A percentile compares a stretch with the other conserved stretches of the same genome.
Evolutionary conservation across 2,329 filamentous ascomycete genomes (phyloP).

Genomic region (Xylaria sp.): DNA sequence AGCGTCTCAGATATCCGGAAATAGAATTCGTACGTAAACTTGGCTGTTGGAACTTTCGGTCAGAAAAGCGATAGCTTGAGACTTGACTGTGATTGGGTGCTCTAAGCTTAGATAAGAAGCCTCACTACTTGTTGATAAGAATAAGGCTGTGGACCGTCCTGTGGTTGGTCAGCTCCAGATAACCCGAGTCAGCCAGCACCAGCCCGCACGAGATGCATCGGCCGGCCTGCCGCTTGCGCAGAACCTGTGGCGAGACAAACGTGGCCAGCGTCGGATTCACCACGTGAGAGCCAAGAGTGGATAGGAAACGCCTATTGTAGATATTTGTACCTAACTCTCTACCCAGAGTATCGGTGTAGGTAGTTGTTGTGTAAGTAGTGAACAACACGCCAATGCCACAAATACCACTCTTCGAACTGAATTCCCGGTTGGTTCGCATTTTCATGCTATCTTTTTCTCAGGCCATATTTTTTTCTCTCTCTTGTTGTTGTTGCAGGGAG

Average conservation of each 20-base stretch:
- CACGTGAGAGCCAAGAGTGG: slow-evolving; percentile 36
- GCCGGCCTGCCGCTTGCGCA: slow-evolving; percentile 23
- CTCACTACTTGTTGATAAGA: neutral
- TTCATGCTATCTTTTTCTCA: neutral
- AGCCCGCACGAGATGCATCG: slow-evolving; percentile 14
- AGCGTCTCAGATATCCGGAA: slow-evolving; percentile 29
- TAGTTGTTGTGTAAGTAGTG: neutral
- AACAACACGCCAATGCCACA: slow-evolving; percentile 2
- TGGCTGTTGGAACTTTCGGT: slow-evolving; percentile 17
- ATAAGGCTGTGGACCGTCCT: slow-evolving; percentile 22
- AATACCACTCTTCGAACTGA: neutral
- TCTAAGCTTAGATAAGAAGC: neutral
- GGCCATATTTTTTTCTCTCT: neutral
- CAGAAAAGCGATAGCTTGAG: neutral
- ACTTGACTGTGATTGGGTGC: slow-evolving; percentile 2
- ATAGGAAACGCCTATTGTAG: neutral
- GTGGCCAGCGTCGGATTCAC: slow-evolving; percentile 34
- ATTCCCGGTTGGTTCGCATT: slow-evolving; percentile 12
- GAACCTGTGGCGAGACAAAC: slow-evolving; percentile 29
- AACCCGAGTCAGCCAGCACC: neutral
- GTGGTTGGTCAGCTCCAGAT: slow-evolving; percentile 13
- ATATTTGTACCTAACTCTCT: neutral
- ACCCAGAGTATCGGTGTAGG: slow-evolving; percentile 6
- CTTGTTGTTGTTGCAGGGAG: neutral
- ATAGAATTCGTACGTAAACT: slow-evolving; percentile 27